These are phyloP conservation scores for Agaricales sp. DNA, from an alignment of 1,284 basidiomycete species.

Conservation along the genomic window DNA sequence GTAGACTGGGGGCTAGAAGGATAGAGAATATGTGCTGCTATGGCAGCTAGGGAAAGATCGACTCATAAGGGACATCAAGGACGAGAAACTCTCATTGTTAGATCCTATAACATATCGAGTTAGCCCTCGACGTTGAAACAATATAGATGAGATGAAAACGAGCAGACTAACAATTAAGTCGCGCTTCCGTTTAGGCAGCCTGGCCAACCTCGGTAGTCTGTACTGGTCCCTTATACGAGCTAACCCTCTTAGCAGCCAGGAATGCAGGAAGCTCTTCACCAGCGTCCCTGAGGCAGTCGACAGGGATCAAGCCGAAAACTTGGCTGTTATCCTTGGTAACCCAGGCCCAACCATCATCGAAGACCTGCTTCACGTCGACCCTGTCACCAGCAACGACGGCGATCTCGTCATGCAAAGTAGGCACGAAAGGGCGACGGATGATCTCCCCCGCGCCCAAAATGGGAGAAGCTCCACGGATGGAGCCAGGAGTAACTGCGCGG, in stretches of 20 bases:
- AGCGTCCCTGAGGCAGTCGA: slow-evolving; percentile 45
- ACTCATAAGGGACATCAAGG: too few relatives aligned
- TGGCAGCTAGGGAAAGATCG: too few relatives aligned
- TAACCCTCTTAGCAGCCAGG: slow-evolving; percentile 36
- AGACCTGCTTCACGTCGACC: slow-evolving; percentile 41
- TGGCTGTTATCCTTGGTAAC: slow-evolving; percentile 20
- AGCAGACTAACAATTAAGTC: too few relatives aligned
- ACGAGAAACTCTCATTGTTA: too few relatives aligned
- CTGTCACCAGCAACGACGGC: slow-evolving; percentile 37
- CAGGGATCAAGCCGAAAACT: slow-evolving; percentile 35
- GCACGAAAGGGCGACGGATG: slow-evolving; percentile 45
- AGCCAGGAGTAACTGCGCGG: slow-evolving; percentile 5
- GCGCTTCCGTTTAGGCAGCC: too few relatives aligned
- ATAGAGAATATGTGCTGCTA: too few relatives aligned
- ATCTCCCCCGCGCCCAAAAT: slow-evolving; percentile 31
- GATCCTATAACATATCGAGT: too few relatives aligned
- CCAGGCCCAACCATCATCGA: slow-evolving; percentile 60
- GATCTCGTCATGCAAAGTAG: slow-evolving; percentile 51
- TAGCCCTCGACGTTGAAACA: too few relatives aligned
- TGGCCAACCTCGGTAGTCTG: too few relatives aligned
- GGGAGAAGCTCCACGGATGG: slow-evolving; percentile 12
- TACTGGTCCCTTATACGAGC: slow-evolving; percentile 21
- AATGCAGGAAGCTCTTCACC: slow-evolving; percentile 40
- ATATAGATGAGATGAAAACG: too few relatives aligned
- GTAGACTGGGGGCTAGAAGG: too few relatives aligned